phyloP scores from a whole-genome alignment of 2,329 filamentous ascomycete genomes.

The Penicillium sp. region DNA sequence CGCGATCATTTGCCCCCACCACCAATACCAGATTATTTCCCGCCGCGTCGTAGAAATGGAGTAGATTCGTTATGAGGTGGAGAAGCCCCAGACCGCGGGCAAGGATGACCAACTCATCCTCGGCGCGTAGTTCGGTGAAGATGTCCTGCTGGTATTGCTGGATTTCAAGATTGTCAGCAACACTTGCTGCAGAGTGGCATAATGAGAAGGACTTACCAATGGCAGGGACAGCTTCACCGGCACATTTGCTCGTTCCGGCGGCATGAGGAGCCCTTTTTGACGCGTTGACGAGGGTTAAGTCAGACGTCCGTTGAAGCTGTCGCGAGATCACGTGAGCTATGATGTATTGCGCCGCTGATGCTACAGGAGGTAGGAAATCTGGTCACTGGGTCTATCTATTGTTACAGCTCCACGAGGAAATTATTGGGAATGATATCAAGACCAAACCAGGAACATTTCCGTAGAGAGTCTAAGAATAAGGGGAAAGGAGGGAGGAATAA shows the following conservation, averaged over 20 bases:
- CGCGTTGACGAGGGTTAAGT: slow-evolving; percentile 14
- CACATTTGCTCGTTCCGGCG: slow-evolving; percentile 43
- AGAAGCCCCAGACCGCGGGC: slow-evolving; percentile 90
- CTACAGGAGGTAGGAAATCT: too few relatives aligned
- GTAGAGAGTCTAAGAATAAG: too few relatives aligned
- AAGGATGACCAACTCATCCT: slow-evolving; percentile 92
- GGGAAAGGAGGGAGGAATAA: too few relatives aligned
- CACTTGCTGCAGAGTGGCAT: neutral
- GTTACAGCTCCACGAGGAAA: too few relatives aligned
- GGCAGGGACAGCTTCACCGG: slow-evolving; percentile 67
- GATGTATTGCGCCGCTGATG: slow-evolving; percentile 17
- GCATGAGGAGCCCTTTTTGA: slow-evolving; percentile 42
- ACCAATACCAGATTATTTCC: slow-evolving; percentile 91
- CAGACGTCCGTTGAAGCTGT: slow-evolving; percentile 3
- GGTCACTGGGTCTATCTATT: neutral
- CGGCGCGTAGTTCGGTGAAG: slow-evolving; percentile 83
- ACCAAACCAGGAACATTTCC: too few relatives aligned
- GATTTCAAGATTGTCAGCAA: slow-evolving; percentile 20
- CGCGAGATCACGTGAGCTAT: slow-evolving; percentile 22
- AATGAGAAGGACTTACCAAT: slow-evolving; percentile 46
- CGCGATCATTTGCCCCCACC: slow-evolving; percentile 84
- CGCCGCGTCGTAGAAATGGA: slow-evolving; percentile 94
- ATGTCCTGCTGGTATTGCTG: slow-evolving; percentile 90
- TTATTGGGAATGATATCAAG: too few relatives aligned
- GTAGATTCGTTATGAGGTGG: slow-evolving; percentile 89